Conservation (phyloP, 257 asterid genomes). For the Jacaranda mimosifolia region DNA sequence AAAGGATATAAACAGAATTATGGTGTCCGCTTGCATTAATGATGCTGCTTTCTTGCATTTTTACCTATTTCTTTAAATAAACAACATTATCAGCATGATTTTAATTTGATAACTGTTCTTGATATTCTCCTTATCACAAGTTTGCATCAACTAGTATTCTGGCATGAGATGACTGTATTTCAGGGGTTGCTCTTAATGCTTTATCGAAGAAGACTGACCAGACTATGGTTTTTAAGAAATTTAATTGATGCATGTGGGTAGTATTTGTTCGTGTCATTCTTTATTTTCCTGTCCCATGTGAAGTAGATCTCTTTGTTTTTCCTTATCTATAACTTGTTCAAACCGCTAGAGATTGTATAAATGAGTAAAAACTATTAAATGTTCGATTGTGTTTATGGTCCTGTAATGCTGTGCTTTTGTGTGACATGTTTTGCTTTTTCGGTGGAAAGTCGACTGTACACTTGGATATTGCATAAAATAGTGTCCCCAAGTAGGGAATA, state of each 20-base stretch:
- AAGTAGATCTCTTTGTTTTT: not conserved
- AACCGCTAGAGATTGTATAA: not conserved
- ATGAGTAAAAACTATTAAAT: not conserved
- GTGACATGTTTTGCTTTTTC: too few relatives aligned
- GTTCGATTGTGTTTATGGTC: not conserved
- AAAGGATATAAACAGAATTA: slow-evolving; percentile 15
- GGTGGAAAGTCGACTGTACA: too few relatives aligned
- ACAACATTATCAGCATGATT: slow-evolving; percentile 14
- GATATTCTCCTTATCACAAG: not conserved
- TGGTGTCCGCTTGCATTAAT: slow-evolving; percentile 35
- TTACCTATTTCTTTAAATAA: not conserved
- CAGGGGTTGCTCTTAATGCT: not conserved
- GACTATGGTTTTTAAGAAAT: not conserved
- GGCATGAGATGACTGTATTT: not conserved
- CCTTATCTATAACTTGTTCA: not conserved
- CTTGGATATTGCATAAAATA: too few relatives aligned
- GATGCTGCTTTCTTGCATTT: slow-evolving; percentile 13
- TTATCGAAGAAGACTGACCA: not conserved
- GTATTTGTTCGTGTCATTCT: not conserved
- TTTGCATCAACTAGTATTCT: not conserved
- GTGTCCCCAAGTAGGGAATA: too few relatives aligned
- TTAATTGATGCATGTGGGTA: not conserved
- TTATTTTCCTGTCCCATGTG: not conserved
- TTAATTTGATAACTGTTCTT: slow-evolving; percentile 17
- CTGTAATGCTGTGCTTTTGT: not conserved